These are phyloP conservation scores for Colletotrichum navitas DNA, from an alignment of 2,329 filamentous ascomycete genomes.

Conservation along the genomic window DNA sequence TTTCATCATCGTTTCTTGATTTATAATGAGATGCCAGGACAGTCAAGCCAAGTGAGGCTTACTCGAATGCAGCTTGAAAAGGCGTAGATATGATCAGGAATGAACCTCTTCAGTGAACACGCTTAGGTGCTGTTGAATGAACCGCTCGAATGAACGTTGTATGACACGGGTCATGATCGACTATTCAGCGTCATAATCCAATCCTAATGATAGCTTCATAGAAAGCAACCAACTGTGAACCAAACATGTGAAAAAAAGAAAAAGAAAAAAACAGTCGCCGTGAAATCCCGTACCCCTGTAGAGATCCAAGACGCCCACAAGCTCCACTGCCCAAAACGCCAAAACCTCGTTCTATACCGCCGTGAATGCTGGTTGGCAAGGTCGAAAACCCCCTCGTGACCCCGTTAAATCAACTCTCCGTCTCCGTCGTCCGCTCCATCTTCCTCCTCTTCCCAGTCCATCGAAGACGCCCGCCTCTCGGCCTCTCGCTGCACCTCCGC, in stretches of 20 bases:
- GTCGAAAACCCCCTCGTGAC: neutral
- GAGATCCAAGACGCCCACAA: neutral
- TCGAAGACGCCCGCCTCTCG: constrained; percentile 62
- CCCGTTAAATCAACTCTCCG: constrained; percentile 61
- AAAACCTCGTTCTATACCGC: constrained; percentile 16
- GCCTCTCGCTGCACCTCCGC: constrained; percentile 76
- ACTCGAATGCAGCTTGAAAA: neutral
- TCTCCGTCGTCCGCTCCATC: constrained; percentile 65
- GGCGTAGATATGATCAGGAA: neutral
- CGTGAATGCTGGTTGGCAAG: neutral
- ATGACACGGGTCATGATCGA: neutral
- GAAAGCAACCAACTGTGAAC: neutral
- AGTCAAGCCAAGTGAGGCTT: no score
- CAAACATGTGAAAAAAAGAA: no score
- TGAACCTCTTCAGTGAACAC: neutral
- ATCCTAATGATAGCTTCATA: neutral
- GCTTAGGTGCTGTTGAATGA: neutral
- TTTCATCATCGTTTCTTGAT: neutral
- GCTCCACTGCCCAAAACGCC: neutral
- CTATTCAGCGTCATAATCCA: neutral
- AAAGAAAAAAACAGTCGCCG: neutral
- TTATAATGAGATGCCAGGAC: neutral
- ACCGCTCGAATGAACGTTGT: neutral
- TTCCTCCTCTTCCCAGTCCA: constrained; percentile 74
- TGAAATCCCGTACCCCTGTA: no score